phyloP scores from a whole-genome alignment of 2,329 filamentous ascomycete species.

The Juglanconis juglandina region DNA sequence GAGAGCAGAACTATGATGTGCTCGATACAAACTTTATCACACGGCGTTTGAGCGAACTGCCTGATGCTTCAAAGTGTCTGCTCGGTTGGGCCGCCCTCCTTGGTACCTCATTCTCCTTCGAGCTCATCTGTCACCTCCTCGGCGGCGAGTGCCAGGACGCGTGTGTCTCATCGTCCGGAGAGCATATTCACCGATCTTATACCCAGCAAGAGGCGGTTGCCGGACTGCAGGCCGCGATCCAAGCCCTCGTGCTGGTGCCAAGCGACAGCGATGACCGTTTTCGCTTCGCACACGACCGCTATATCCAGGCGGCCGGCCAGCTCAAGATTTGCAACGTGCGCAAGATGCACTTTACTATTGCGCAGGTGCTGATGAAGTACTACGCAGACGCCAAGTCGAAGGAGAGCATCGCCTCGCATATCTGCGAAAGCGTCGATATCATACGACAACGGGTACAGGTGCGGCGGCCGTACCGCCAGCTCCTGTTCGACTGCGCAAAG shows the following conservation, averaged over 20 bases:
- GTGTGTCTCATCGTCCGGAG: constrained; percentile 24
- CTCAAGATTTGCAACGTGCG: constrained; percentile 66
- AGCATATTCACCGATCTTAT: constrained; percentile 43
- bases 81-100: constrained; percentile 83
- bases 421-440: constrained; percentile 72
- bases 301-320: constrained; percentile 69
- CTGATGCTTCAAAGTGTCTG: constrained; percentile 69
- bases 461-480: constrained; percentile 66
- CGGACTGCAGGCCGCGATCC: constrained; percentile 78
- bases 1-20: constrained; percentile 73
- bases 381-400: constrained; percentile 54
- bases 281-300: constrained; percentile 84
- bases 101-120: constrained; percentile 80
- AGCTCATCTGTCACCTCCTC: constrained; percentile 72
- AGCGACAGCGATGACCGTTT: constrained; percentile 85
- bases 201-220: constrained; percentile 67
- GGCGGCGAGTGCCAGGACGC: constrained; percentile 66
- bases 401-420: constrained; percentile 75
- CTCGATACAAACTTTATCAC: constrained; percentile 81
- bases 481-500: constrained; percentile 76
- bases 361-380: constrained; percentile 75
- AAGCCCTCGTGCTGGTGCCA: constrained; percentile 75
- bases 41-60: constrained; percentile 72
- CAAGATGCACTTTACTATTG: constrained; percentile 90
- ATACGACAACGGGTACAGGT: constrained; percentile 63